A percentile compares a stretch with the other conserved stretches of the same genome.
phyloP scores from a whole-genome alignment of 2,329 filamentous ascomycete species.

The Beauveria pseudobassiana region DNA sequence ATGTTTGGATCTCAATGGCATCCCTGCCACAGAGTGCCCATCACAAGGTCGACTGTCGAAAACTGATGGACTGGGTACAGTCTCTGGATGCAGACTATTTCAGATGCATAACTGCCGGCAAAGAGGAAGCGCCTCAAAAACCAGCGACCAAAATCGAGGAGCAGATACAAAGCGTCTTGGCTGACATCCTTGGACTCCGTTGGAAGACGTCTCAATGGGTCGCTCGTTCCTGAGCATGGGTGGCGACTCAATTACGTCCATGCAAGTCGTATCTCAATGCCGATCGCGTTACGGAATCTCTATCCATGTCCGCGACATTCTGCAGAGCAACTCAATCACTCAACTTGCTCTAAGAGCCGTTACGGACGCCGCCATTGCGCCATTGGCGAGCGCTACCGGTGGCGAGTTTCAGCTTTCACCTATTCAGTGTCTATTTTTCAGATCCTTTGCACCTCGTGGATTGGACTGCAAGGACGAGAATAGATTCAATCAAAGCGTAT shows the following conservation, averaged over 20 bases:
- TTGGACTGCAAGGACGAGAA: slow-evolving; percentile 12
- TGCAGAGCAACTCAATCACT: slow-evolving; percentile 16
- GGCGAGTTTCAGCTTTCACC: slow-evolving; percentile 13
- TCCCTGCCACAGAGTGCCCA: not conserved
- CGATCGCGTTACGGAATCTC: not conserved
- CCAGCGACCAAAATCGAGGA: not conserved
- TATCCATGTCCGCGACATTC: not conserved
- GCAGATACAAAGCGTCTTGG: slow-evolving; percentile 22
- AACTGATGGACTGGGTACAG: not conserved
- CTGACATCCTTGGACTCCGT: slow-evolving; percentile 17
- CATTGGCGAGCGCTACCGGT: slow-evolving; percentile 14
- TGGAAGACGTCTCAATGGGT: not conserved
- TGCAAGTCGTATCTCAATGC: not conserved
- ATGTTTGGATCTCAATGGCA: not conserved
- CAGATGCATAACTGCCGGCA: not conserved
- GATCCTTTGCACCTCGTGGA: not conserved
- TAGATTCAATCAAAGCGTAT: slow-evolving; percentile 13
- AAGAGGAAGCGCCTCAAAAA: not conserved
- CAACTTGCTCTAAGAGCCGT: slow-evolving; percentile 13
- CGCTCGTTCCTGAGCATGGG: not conserved
- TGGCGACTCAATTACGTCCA: slow-evolving; percentile 8
- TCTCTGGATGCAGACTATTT: not conserved
- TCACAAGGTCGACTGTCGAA: not conserved
- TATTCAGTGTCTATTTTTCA: not conserved
- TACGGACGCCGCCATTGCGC: not conserved